These are phyloP conservation scores for Rhynchospora breviuscula DNA, from an alignment of 176 grass and related monocot species.

Conservation along the genomic window DNA sequence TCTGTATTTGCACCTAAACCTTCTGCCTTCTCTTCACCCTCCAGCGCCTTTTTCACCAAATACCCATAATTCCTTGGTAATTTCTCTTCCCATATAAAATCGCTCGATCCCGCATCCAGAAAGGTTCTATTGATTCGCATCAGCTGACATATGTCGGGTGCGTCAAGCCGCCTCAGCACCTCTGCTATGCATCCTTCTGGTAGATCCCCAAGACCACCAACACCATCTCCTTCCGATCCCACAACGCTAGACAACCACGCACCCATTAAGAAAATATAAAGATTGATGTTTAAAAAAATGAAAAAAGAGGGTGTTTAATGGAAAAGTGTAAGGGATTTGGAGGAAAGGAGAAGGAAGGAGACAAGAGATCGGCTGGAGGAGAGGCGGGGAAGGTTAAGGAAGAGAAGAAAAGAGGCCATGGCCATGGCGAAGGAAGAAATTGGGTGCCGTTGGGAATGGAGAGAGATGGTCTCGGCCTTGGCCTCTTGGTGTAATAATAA, in stretches of 20 bases:
- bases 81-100: slow-evolving; percentile 82
- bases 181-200: slow-evolving; percentile 89
- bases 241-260: slow-evolving; percentile 17
- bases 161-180: slow-evolving; percentile 74
- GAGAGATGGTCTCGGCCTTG: slow-evolving; percentile 17
- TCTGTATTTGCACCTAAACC: neutral
- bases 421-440: slow-evolving; percentile 40
- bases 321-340: slow-evolving; percentile 78
- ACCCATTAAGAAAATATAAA: slow-evolving; percentile 46
- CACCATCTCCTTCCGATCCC: slow-evolving; percentile 25
- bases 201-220: slow-evolving; percentile 46
- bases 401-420: slow-evolving; percentile 34
- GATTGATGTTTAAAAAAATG: neutral
- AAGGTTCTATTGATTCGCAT: slow-evolving; percentile 67
- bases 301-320: slow-evolving; percentile 23
- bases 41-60: slow-evolving; percentile 40
- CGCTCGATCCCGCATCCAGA: slow-evolving; percentile 55
- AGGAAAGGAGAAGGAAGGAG: slow-evolving; percentile 63
- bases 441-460: slow-evolving; percentile 31
- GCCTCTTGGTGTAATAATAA: neutral
- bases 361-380: slow-evolving; percentile 16
- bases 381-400: slow-evolving; percentile 22
- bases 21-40: slow-evolving; percentile 2
- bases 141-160: slow-evolving; percentile 75
- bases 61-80: slow-evolving; percentile 70